phyloP scores from a whole-genome alignment of 495 filamentous ascomycete species.

The Hypoxylon cercidicola region DNA sequence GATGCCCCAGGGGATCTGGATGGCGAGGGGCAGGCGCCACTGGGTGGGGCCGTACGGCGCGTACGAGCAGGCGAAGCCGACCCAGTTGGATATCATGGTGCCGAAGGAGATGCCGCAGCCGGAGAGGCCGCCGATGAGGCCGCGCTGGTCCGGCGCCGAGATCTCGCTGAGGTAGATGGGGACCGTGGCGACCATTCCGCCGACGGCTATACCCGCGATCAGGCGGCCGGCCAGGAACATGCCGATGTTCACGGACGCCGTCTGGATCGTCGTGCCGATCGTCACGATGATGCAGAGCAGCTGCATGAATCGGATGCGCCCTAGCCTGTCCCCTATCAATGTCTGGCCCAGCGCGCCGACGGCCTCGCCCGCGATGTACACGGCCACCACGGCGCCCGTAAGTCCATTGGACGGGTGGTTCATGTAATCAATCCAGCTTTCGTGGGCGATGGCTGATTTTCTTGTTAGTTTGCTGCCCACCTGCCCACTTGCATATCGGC shows the following conservation, averaged over 20 bases:
- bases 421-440: conserved; percentile 71
- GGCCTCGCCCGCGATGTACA: conserved; percentile 69
- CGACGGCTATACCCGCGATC: conserved; percentile 66
- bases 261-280: conserved; percentile 65
- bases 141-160: conserved; percentile 62
- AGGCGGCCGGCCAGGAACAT: conserved; percentile 69
- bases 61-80: conserved; percentile 66
- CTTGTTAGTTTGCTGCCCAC: conserved; percentile 18
- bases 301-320: conserved; percentile 69
- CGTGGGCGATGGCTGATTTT: conserved; percentile 64
- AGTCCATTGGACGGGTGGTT: conserved; percentile 61
- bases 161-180: conserved; percentile 70
- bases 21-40: conserved; percentile 66
- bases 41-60: conserved; percentile 64
- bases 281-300: conserved; percentile 67
- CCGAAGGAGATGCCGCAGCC: conserved; percentile 68
- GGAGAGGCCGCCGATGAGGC: conserved; percentile 68
- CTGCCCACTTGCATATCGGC: neutral
- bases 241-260: conserved; percentile 66
- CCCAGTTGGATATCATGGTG: conserved; percentile 68
- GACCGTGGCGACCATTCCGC: conserved; percentile 66
- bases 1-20: conserved; percentile 69
- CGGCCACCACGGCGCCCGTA: conserved; percentile 70
- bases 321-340: conserved; percentile 64
- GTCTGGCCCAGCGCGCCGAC: conserved; percentile 64